These are phyloP conservation scores for Hyaloperonospora arabidopsidis DNA, from an alignment of 352 stramenopile species.

Conservation along the genomic window DNA sequence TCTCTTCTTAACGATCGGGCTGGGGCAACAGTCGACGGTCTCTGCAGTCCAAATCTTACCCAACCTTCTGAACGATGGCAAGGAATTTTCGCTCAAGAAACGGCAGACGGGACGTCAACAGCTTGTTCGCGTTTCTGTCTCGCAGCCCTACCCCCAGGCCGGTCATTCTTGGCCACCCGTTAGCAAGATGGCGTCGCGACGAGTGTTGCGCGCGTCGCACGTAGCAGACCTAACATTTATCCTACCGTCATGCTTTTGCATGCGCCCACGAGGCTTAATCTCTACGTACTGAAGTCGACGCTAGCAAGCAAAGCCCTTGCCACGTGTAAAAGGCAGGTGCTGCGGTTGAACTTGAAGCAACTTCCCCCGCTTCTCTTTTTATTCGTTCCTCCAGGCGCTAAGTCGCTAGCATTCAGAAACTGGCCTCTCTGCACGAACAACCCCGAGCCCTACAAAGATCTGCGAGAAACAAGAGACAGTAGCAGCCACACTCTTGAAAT, in stretches of 20 bases:
- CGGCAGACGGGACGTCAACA: too few species aligned
- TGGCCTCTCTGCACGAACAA: slow-evolving; percentile 20
- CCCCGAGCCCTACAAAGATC: slow-evolving; percentile 18
- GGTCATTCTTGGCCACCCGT: slow-evolving; percentile 7
- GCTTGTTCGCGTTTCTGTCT: slow-evolving; percentile 2
- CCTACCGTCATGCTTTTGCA: too few species aligned
- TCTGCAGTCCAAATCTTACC: too few species aligned
- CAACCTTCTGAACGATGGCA: too few species aligned
- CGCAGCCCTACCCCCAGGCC: slow-evolving; percentile 11
- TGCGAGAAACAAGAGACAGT: slow-evolving; percentile 14
- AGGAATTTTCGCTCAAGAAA: too few species aligned
- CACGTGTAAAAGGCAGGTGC: neutral
- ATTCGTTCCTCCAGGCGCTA: neutral
- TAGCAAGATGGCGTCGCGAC: slow-evolving; percentile 2
- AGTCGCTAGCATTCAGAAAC: slow-evolving; percentile 16
- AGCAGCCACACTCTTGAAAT: slow-evolving; percentile 21
- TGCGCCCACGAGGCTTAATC: too few species aligned
- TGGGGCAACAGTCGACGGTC: too few species aligned
- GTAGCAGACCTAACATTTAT: neutral
- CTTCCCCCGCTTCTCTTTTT: neutral
- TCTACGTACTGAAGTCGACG: too few species aligned
- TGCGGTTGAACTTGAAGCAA: slow-evolving; percentile 19
- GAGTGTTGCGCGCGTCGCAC: neutral
- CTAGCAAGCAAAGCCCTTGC: too few species aligned
- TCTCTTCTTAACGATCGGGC: too few species aligned